Evolutionary conservation across 2,329 filamentous ascomycete genomes (phyloP).

Genomic region (Botrytis paeoniae): DNA sequence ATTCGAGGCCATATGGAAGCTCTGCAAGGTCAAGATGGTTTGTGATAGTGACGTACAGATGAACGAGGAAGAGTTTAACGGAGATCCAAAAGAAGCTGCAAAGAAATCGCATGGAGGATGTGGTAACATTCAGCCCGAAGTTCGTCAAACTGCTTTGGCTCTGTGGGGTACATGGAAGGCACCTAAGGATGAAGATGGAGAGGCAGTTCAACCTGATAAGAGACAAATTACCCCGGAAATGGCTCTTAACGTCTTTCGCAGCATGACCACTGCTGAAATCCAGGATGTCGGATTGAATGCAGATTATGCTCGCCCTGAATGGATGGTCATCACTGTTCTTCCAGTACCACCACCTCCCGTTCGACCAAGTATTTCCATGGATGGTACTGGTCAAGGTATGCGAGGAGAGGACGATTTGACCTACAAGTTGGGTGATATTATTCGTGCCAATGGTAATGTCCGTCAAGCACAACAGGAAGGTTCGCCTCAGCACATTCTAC

Average conservation of each 20-base stretch:
- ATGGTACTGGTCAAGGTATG: conserved; percentile 86
- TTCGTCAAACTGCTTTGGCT: conserved; percentile 82
- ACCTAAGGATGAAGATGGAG: conserved; percentile 71
- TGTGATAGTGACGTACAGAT: conserved; percentile 76
- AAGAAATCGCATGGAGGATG: conserved; percentile 78
- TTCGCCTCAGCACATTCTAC: conserved; percentile 83
- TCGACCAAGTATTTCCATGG: conserved; percentile 93
- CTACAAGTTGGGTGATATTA: conserved; percentile 97
- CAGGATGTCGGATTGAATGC: conserved; percentile 86
- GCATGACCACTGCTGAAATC: conserved; percentile 78
- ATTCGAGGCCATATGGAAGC: conserved; percentile 87
- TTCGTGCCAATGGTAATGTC: conserved; percentile 94
- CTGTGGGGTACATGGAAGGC: conserved; percentile 74
- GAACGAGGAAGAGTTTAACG: conserved; percentile 66
- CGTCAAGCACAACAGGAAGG: conserved; percentile 87
- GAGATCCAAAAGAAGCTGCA: conserved; percentile 50
- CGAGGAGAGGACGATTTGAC: conserved; percentile 98
- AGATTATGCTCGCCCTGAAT: conserved; percentile 93
- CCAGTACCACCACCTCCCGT: conserved; percentile 95
- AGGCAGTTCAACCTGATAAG: conserved; percentile 70
- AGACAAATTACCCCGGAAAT: conserved; percentile 77
- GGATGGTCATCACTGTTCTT: conserved; percentile 95
- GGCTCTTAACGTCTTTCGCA: conserved; percentile 81
- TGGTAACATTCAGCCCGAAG: conserved; percentile 83
- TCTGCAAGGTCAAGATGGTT: conserved; percentile 82